Percentiles rank a stretch among this genome's conserved stretches.
Evolutionary conservation across 139 green algal species (phyloP).

Genomic region (Chlorella vulgaris): DNA sequence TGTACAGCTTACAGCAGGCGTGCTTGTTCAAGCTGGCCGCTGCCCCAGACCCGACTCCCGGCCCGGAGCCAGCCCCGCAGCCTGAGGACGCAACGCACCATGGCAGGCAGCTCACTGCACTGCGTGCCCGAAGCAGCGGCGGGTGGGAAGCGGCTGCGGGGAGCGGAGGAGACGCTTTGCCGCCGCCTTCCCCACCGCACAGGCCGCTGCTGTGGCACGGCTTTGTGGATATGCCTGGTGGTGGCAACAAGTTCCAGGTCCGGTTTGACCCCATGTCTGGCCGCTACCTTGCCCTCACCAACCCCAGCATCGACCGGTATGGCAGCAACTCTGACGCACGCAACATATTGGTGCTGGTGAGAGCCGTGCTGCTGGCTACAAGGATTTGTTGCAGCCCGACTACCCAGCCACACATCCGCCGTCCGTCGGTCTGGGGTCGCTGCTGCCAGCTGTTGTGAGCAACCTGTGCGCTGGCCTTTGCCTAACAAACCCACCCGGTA

Average conservation of each 20-base stretch:
- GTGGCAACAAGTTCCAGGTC: slow-evolving; percentile 37
- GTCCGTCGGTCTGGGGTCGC: too few species aligned
- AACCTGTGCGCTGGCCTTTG: too few species aligned
- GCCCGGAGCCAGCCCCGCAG: neutral
- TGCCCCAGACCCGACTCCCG: neutral
- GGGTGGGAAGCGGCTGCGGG: neutral
- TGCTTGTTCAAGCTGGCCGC: slow-evolving; percentile 22
- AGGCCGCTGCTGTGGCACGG: slow-evolving; percentile 11
- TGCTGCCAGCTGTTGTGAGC: too few species aligned
- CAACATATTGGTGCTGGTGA: slow-evolving; percentile 34
- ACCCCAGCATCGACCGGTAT: slow-evolving; percentile 29
- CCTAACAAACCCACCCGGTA: too few species aligned
- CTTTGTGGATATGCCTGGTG: slow-evolving; percentile 34
- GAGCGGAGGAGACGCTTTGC: too few species aligned
- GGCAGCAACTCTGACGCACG: slow-evolving; percentile 22
- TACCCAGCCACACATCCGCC: neutral
- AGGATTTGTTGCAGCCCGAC: too few species aligned
- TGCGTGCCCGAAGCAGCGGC: neutral
- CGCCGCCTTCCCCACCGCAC: neutral
- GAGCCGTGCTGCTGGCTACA: too few species aligned
- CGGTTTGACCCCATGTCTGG: neutral
- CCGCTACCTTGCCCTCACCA: slow-evolving; percentile 30
- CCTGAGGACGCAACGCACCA: neutral
- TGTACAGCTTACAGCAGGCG: slow-evolving; percentile 32
- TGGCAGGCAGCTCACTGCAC: neutral